A percentile compares a stretch with the other conserved stretches of the same genome.
Evolutionary conservation across 352 stramenopile species (phyloP).

Genomic region (Pythium insidiosum): DNA sequence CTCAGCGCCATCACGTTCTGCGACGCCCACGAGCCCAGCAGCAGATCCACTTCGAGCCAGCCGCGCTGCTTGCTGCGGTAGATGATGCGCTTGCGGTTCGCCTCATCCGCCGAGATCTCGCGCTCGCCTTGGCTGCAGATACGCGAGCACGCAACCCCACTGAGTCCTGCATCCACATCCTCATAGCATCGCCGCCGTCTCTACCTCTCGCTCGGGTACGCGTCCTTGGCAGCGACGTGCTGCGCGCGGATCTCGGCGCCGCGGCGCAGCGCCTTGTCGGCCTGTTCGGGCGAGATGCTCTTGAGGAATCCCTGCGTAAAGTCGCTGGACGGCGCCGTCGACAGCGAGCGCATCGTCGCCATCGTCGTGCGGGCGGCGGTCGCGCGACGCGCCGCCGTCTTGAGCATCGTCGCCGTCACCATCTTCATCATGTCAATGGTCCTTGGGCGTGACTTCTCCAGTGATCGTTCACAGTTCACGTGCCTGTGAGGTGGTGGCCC

Average conservation of each 20-base stretch:
- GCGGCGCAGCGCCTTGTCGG: conserved; percentile 34
- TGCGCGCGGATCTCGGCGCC: conserved; percentile 47
- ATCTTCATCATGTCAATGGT: neutral
- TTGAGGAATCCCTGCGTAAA: conserved; percentile 31
- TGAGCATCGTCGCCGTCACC: conserved; percentile 1
- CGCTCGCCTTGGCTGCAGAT: conserved; percentile 41
- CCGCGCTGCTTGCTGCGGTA: conserved; percentile 95
- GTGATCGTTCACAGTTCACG: too few relatives aligned
- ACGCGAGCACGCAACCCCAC: too few relatives aligned
- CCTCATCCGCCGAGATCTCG: conserved; percentile 41
- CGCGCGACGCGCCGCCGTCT: conserved; percentile 1
- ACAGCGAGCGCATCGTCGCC: conserved; percentile 13
- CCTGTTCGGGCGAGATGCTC: conserved; percentile 42
- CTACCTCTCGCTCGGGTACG: conserved; percentile 34
- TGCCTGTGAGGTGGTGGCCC: too few relatives aligned
- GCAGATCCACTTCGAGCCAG: conserved; percentile 94
- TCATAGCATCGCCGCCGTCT: neutral
- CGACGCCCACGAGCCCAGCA: conserved; percentile 91
- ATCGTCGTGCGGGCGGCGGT: neutral
- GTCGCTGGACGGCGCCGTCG: conserved; percentile 35
- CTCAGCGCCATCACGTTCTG: conserved; percentile 86
- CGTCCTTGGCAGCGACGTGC: conserved; percentile 30
- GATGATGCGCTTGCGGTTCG: conserved; percentile 89
- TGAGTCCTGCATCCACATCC: too few relatives aligned
- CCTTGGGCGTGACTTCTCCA: too few relatives aligned